phyloP scores from a whole-genome alignment of 2,329 filamentous ascomycete genomes.

The Stylonectria norvegica region DNA sequence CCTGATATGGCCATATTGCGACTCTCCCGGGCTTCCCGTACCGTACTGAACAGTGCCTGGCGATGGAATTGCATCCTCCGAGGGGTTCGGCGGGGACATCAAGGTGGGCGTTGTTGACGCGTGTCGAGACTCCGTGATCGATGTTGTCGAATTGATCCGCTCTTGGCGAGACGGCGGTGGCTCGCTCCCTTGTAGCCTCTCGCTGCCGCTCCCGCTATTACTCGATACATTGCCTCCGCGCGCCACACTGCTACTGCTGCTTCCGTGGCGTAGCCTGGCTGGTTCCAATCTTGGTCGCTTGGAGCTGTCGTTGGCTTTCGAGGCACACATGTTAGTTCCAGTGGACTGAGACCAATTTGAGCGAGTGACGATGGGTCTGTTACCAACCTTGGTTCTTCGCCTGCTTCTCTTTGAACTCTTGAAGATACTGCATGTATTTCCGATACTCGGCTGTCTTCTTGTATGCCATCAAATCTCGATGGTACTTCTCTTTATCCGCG shows the following conservation, averaged over 20 bases:
- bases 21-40: constrained; percentile 24
- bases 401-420: constrained; percentile 75
- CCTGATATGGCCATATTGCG: constrained; percentile 26
- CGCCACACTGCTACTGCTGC: constrained; percentile 40
- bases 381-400: constrained; percentile 52
- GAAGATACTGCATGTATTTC: constrained; percentile 67
- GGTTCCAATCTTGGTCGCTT: constrained; percentile 49
- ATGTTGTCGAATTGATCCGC: constrained; percentile 47
- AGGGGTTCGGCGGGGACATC: constrained; percentile 30
- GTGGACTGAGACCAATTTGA: not conserved
- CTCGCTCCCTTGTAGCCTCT: constrained; percentile 47
- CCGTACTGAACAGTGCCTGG: constrained; percentile 40
- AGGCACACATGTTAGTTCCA: constrained; percentile 7
- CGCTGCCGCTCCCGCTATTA: constrained; percentile 47
- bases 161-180: constrained; percentile 45
- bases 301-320: constrained; percentile 37
- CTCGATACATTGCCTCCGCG: constrained; percentile 36
- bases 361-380: constrained; percentile 1
- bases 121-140: constrained; percentile 44
- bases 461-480: constrained; percentile 67
- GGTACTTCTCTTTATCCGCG: constrained; percentile 72
- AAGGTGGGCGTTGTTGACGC: constrained; percentile 38
- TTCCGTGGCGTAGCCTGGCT: constrained; percentile 34
- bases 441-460: constrained; percentile 71
- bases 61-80: constrained; percentile 44